Base-by-base conservation (phyloP, 2,329 filamentous ascomycete genomes). In the Aspergillus piperis region DNA sequence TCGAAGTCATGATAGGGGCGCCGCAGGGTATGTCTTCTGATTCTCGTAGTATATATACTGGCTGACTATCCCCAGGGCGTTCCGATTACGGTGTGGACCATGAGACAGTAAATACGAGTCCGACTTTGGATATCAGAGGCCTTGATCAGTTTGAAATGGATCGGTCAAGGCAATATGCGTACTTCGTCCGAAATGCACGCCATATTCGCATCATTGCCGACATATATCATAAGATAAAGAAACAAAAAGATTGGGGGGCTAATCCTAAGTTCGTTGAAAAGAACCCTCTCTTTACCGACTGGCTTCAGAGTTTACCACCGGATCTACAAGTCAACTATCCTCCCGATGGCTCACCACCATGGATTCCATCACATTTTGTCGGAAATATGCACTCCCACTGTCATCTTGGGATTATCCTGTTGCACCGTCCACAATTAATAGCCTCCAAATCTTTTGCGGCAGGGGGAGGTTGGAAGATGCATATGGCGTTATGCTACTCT, bases 321-420 rank as follows among this genome's bases (percentile, higher is more conserved):
- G 92, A 96, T 72, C 80, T 98, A 62, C 84, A 89, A 63, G 82
- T 98, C 39, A 86, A 84, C 3, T 96, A 93, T 71, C 89, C 92
- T 2, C 75, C 85, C 0, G 91, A 96, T 70, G 90, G 89, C 52
- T 90, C 90, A 3, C 84, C 91, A 2, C 93, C 93, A 0, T 95
- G 90, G 88, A 82, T 97, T 17, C 86, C 91, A 2, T 94, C 91
- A 7, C 90, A 96, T 67, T 96, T 93, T 70, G 83, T 96, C 51
- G 94, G 91, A 38, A 96, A 96, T 71, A 82, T 96, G 75, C 91
- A 96, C 72, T 89, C 88, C 2, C 96, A 98, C 75, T 93, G 95
- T 74, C 88, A 96, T 67, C 82, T 98, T 17, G 89, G 87, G 13
- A 84, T 94, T 52, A 92, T 98, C 57, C 87, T 98, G 76, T 88